Evolutionary conservation across 768 basidiomycete species (phyloP), one percentile per base, ranked within the genome.

Genomic region (Tephrocybe sp.): DNA sequence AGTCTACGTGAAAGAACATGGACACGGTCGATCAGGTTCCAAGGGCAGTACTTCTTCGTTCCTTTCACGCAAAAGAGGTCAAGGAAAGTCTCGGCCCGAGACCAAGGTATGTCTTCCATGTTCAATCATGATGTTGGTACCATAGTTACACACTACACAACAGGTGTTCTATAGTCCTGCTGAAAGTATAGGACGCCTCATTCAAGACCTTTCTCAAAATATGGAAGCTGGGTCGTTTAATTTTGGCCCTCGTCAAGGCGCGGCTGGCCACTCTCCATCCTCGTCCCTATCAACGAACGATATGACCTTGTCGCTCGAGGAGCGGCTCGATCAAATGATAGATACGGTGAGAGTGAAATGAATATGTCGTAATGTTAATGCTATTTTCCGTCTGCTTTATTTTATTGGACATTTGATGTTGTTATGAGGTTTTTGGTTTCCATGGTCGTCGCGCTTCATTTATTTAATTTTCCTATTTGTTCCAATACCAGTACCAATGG

Each of bases 221-320:
- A 82, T 83, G 73, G 91, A 93, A 56, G 76, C 88, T 36, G 91
- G 89, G 40, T 86, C 89, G 33, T 91, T 92, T 74, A 92, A 92
- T 62, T 82, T 92, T 56, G 55, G 55, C 42, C 62, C 65, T 38
- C 72, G 57, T 59, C 57, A 49, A 51, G 56, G 51, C 3, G 23
- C 36, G 17, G 57, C 49, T 62, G 71, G 72, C 45, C 84, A 83
- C 57, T 85, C 88, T 16, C 68, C 77, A 14, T 72, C 86, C 22
- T 83, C 81, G 35, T 87, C 87, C 16, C 72, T 84, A 54, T 83
- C 88, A 26, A 82, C 80, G 38, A 68, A 77, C 54, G 83, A 86
- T 47, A 68, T 74, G 49, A 74, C 82, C 53, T 85, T 84, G 82
- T 84, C 84, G 17, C 78, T 89, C 7, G 89, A 91, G 65, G 89